Percentiles rank a stretch among this genome's conserved stretches.
phyloP scores from a whole-genome alignment of 768 basidiomycete species.

The Boletales sp. region DNA sequence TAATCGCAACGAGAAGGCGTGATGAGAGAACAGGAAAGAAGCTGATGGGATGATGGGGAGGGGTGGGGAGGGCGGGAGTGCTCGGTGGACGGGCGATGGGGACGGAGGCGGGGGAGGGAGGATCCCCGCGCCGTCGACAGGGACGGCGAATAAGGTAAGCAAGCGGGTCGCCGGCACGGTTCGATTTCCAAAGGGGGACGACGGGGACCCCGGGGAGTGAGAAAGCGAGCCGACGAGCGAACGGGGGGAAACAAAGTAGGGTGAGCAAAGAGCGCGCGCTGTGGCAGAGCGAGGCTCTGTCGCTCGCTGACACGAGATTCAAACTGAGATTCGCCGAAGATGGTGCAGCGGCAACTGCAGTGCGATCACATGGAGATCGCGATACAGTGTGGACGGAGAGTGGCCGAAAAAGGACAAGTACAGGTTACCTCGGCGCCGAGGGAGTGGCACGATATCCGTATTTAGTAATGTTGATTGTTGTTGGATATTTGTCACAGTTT shows the following conservation, averaged over 20 bases:
- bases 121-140: conserved; percentile 3
- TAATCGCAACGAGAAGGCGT: conserved; percentile 17
- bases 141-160: conserved; percentile 25
- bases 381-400: conserved; percentile 31
- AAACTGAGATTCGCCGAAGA: conserved; percentile 28
- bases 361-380: conserved; percentile 31
- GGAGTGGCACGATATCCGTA: conserved; percentile 26
- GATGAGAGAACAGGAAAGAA: conserved; percentile 17
- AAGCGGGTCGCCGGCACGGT: conserved; percentile 30
- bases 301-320: conserved; percentile 17
- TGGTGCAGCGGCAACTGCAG: conserved; percentile 33
- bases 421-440: conserved; percentile 41
- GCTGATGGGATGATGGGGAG: conserved; percentile 17
- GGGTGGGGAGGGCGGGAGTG: conserved; percentile 8
- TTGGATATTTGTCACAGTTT: conserved; percentile 26
- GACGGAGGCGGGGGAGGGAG: neutral
- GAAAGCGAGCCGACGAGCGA: conserved; percentile 28
- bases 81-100: conserved; percentile 16
- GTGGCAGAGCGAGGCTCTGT: conserved; percentile 19
- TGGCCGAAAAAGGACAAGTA: conserved; percentile 27
- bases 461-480: conserved; percentile 19
- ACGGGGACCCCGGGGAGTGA: conserved; percentile 28
- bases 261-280: conserved; percentile 27
- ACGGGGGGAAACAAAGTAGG: conserved; percentile 11
- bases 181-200: conserved; percentile 19